Conservation (phyloP, 495 filamentous ascomycete genomes). For the Penicillium angulare region DNA sequence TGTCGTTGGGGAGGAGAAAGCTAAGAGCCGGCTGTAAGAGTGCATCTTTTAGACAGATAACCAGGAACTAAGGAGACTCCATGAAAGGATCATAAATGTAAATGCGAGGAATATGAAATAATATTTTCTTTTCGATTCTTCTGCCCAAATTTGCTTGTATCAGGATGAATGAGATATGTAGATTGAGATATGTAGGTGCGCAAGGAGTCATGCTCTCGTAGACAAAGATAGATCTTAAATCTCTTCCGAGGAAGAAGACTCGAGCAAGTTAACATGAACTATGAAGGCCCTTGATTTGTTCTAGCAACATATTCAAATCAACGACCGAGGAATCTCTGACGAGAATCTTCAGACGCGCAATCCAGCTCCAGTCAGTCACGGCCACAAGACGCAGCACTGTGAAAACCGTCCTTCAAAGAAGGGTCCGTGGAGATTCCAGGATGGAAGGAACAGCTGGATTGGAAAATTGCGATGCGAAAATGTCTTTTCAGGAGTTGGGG, state of each 20-base stretch:
- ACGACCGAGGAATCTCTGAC: slow-evolving; percentile 5
- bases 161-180: neutral
- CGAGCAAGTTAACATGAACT: slow-evolving; percentile 48
- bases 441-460: slow-evolving; percentile 44
- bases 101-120: too few relatives aligned
- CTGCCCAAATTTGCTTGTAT: too few relatives aligned
- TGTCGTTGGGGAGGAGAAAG: slow-evolving; percentile 62
- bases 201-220: slow-evolving; percentile 56
- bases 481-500: too few relatives aligned
- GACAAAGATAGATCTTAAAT: slow-evolving; percentile 14
- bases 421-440: slow-evolving; percentile 30
- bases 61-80: too few relatives aligned
- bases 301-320: slow-evolving; percentile 35
- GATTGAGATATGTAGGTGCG: slow-evolving; percentile 39
- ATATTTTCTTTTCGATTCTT: too few relatives aligned
- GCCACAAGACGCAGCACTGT: slow-evolving; percentile 47
- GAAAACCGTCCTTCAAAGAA: slow-evolving; percentile 43
- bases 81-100: too few relatives aligned
- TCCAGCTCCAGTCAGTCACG: slow-evolving; percentile 49
- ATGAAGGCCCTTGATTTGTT: slow-evolving; percentile 50
- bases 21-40: slow-evolving; percentile 41
- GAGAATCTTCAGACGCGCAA: slow-evolving; percentile 25
- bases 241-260: slow-evolving; percentile 17
- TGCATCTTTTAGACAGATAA: neutral
- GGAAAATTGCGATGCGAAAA: slow-evolving; percentile 37